Evolutionary conservation across 345 rosid genomes (phyloP).

Genomic region (Linum trigynum): DNA sequence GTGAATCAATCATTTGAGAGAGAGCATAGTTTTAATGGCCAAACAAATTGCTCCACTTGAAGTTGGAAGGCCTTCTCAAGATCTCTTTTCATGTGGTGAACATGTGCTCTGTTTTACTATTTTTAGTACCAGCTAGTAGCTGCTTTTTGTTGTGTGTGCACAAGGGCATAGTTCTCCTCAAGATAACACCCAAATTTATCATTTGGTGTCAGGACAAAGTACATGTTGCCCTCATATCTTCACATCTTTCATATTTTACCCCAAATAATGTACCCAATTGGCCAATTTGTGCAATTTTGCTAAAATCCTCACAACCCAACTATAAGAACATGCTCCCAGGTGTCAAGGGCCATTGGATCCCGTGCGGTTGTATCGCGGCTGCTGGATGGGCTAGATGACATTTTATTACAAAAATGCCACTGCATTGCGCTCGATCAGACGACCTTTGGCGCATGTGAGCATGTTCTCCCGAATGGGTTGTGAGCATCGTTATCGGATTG

Average conservation of each 20-base stretch:
- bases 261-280: background rate
- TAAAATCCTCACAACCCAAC: too few relatives aligned
- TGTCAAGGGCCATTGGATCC: too few relatives aligned
- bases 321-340: too few relatives aligned
- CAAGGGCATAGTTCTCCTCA: too few relatives aligned
- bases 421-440: too few relatives aligned
- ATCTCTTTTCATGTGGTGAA: background rate
- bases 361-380: too few relatives aligned
- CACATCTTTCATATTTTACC: background rate
- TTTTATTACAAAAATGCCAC: too few relatives aligned
- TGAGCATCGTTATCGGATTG: too few relatives aligned
- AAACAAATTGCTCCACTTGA: background rate
- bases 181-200: background rate
- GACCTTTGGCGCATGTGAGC: too few relatives aligned
- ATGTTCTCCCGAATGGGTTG: too few relatives aligned
- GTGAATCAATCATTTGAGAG: background rate
- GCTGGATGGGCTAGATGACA: too few relatives aligned
- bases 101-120: background rate
- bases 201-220: background rate
- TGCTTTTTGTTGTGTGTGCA: background rate
- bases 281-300: background rate
- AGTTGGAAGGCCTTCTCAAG: background rate
- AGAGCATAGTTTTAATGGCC: background rate
- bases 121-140: background rate
- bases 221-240: background rate